Evolutionary conservation across 2,329 filamentous ascomycete genomes (phyloP).

Genomic region (Parastagonospora nodorum): DNA sequence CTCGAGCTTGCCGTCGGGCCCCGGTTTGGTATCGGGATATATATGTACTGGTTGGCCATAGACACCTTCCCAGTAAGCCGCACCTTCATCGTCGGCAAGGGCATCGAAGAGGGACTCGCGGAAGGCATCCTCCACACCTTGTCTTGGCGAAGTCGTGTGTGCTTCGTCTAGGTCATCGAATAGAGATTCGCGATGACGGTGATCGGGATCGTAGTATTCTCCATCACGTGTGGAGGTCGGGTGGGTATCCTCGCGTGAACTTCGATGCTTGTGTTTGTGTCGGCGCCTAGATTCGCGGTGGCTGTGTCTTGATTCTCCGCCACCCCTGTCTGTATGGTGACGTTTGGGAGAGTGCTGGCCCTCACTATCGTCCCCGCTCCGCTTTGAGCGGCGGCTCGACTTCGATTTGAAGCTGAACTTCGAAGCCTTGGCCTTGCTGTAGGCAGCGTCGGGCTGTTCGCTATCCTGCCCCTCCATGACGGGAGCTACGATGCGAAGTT

Average conservation of each 20-base stretch:
- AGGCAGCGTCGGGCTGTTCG: slow-evolving; percentile 24
- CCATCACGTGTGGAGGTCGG: slow-evolving; percentile 34
- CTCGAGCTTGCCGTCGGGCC: slow-evolving; percentile 65
- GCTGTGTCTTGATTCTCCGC: slow-evolving; percentile 8
- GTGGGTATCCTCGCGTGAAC: slow-evolving; percentile 20
- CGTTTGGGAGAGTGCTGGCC: slow-evolving; percentile 16
- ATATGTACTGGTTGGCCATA: slow-evolving; percentile 93
- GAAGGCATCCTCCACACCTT: slow-evolving; percentile 74
- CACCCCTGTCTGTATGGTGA: slow-evolving; percentile 10
- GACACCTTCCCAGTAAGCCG: slow-evolving; percentile 92
- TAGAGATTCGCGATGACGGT: slow-evolving; percentile 40
- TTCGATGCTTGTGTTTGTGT: slow-evolving; percentile 24
- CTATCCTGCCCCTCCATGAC: slow-evolving; percentile 38
- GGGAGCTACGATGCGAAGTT: slow-evolving; percentile 12
- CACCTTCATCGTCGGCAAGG: slow-evolving; percentile 94
- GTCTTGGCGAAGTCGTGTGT: slow-evolving; percentile 36
- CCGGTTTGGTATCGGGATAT: slow-evolving; percentile 66
- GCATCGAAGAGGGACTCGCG: slow-evolving; percentile 95
- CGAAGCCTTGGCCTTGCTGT: slow-evolving; percentile 33
- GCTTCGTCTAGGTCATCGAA: slow-evolving; percentile 37
- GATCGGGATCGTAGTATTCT: slow-evolving; percentile 37
- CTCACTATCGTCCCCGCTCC: slow-evolving; percentile 11
- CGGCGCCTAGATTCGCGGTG: slow-evolving; percentile 21
- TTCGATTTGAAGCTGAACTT: slow-evolving; percentile 49
- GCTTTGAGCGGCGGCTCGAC: slow-evolving; percentile 24